These are phyloP conservation scores for Tephrocybe sp. DNA, from an alignment of 768 basidiomycete genomes.

Conservation along the genomic window DNA sequence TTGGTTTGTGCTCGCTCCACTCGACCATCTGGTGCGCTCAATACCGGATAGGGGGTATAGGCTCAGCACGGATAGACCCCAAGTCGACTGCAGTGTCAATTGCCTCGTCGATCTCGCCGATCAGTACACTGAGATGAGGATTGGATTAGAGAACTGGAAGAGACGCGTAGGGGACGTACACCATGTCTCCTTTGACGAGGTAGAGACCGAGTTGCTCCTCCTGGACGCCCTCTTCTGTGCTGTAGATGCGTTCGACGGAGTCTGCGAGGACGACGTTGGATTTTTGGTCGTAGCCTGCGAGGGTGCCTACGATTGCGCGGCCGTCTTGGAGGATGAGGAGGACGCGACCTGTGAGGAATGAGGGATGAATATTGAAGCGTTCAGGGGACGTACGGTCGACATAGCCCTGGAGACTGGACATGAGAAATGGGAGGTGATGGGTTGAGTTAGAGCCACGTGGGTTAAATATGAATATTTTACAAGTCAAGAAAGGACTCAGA, in stretches of 20 bases:
- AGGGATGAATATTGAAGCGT: slow-evolving; percentile 1
- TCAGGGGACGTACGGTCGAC: slow-evolving; percentile 67
- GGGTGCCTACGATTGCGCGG: slow-evolving; percentile 86
- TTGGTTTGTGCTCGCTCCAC: too few relatives aligned
- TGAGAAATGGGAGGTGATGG: too few relatives aligned
- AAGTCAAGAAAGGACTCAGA: neutral
- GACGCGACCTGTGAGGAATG: slow-evolving; percentile 65
- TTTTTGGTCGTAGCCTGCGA: slow-evolving; percentile 94
- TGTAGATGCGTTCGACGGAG: slow-evolving; percentile 91
- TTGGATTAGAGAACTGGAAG: slow-evolving; percentile 1
- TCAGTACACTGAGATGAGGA: slow-evolving; percentile 51
- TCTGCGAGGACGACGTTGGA: slow-evolving; percentile 95
- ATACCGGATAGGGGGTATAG: slow-evolving; percentile 80
- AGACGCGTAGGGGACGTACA: slow-evolving; percentile 57
- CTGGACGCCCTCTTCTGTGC: slow-evolving; percentile 88
- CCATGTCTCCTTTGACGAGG: slow-evolving; percentile 97
- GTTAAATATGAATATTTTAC: too few relatives aligned
- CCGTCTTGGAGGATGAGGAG: slow-evolving; percentile 96
- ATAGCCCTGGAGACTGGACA: slow-evolving; percentile 92
- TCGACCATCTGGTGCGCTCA: too few relatives aligned
- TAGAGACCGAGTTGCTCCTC: slow-evolving; percentile 94
- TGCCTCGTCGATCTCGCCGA: slow-evolving; percentile 84
- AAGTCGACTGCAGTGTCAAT: slow-evolving; percentile 77
- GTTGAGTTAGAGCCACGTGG: slow-evolving; percentile 2
- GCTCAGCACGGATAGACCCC: slow-evolving; percentile 81